phyloP scores from a whole-genome alignment of 2,329 filamentous ascomycete species.

The Aureobasidium musti region DNA sequence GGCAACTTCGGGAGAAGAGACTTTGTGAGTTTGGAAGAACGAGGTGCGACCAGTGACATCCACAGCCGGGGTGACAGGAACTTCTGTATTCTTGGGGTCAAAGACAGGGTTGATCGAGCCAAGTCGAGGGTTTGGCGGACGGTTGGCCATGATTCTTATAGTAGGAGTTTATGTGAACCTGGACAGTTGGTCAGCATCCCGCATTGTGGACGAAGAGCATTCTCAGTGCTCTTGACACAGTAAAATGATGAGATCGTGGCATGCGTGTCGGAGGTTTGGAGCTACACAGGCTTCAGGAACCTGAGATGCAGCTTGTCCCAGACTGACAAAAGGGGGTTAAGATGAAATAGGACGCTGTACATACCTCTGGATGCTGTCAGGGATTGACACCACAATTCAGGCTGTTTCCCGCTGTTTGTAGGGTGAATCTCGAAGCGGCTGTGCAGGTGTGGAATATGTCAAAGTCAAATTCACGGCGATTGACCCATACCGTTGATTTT shows the following conservation, averaged over 20 bases:
- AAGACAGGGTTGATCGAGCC: constrained; percentile 45
- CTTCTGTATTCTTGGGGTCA: constrained; percentile 42
- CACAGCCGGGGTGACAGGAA: constrained; percentile 50
- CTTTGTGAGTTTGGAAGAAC: constrained; percentile 39
- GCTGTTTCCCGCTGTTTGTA: background rate
- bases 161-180: background rate
- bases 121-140: constrained; percentile 25
- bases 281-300: background rate
- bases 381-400: constrained; percentile 3
- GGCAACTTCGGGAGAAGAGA: constrained; percentile 30
- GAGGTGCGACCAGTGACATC: constrained; percentile 42
- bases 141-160: constrained; percentile 12
- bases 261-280: background rate
- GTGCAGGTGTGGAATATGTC: background rate
- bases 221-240: background rate
- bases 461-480: constrained; percentile 3
- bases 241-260: background rate
- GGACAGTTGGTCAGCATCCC: constrained; percentile 13
- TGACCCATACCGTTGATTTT: constrained; percentile 16
- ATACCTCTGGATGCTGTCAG: constrained; percentile 13
- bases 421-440: background rate
- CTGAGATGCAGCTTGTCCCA: background rate
- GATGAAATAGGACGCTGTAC: background rate
- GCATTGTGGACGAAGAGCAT: background rate
- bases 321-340: background rate